phyloP scores from a whole-genome alignment of 2,329 filamentous ascomycete species.

The Tolypocladium ophioglossoides region DNA sequence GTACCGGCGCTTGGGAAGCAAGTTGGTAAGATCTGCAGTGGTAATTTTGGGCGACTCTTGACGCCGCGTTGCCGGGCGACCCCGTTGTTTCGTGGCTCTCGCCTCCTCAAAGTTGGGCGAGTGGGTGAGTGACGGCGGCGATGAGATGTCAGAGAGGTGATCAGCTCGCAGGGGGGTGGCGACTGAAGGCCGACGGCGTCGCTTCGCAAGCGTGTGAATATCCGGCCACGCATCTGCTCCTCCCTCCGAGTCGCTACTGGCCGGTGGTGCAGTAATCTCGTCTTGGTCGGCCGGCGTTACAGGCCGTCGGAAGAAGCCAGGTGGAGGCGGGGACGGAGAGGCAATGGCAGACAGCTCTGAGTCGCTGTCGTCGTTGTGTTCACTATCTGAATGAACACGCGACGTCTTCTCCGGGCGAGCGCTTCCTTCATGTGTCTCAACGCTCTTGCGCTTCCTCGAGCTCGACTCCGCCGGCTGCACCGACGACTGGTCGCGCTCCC shows the following conservation, averaged over 20 bases:
- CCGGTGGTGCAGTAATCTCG: slow-evolving; percentile 42
- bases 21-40: slow-evolving; percentile 41
- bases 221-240: slow-evolving; percentile 40
- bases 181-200: slow-evolving; percentile 27
- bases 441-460: slow-evolving; percentile 47
- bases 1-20: slow-evolving; percentile 42
- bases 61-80: slow-evolving; percentile 18
- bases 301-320: slow-evolving; percentile 16
- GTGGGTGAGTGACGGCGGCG: slow-evolving; percentile 55
- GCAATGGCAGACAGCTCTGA: slow-evolving; percentile 26
- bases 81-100: slow-evolving; percentile 14
- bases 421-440: slow-evolving; percentile 28
- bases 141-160: slow-evolving; percentile 45
- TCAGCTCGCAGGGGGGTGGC: slow-evolving; percentile 25
- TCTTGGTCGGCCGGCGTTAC: slow-evolving; percentile 36
- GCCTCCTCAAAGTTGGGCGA: slow-evolving; percentile 43
- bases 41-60: slow-evolving; percentile 34
- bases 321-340: slow-evolving; percentile 22
- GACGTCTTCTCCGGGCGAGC: slow-evolving; percentile 25
- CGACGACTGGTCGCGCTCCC: slow-evolving; percentile 12
- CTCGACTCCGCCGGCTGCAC: slow-evolving; percentile 17
- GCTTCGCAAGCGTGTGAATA: slow-evolving; percentile 38
- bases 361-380: slow-evolving; percentile 20
- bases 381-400: slow-evolving; percentile 15
- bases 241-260: slow-evolving; percentile 39